phyloP scores from a whole-genome alignment of 306 rosid species.

The Sesbania bispinosa region DNA sequence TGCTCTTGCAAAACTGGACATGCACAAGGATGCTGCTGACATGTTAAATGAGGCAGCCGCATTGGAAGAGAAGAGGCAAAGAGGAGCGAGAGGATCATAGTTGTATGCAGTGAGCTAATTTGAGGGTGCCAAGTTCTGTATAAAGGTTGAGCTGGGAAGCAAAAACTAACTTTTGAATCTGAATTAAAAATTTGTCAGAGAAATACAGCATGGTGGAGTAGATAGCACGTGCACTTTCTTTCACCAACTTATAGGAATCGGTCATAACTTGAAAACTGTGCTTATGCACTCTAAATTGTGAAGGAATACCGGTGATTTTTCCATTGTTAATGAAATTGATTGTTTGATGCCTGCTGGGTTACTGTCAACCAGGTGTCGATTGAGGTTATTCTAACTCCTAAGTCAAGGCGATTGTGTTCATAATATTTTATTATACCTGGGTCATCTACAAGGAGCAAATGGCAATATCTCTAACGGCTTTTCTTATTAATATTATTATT shows the following conservation, averaged over 20 bases:
- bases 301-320: slow-evolving; percentile 38
- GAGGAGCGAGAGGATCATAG: slow-evolving; percentile 70
- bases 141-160: slow-evolving; percentile 71
- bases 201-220: slow-evolving; percentile 38
- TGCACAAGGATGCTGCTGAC: slow-evolving; percentile 95
- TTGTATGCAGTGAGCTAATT: slow-evolving; percentile 10
- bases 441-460: not conserved
- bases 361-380: slow-evolving; percentile 17
- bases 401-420: slow-evolving; percentile 25
- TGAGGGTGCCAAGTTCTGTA: slow-evolving; percentile 65
- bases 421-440: slow-evolving; percentile 20
- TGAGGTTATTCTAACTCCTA: slow-evolving; percentile 24
- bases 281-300: slow-evolving; percentile 39
- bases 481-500: not conserved
- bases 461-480: not conserved
- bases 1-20: slow-evolving; percentile 92
- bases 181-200: slow-evolving; percentile 39
- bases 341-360: slow-evolving; percentile 19
- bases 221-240: slow-evolving; percentile 31
- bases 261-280: slow-evolving; percentile 36
- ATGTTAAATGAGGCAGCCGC: slow-evolving; percentile 91
- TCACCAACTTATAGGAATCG: slow-evolving; percentile 39
- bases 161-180: slow-evolving; percentile 39
- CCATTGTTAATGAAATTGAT: slow-evolving; percentile 39
- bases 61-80: slow-evolving; percentile 88